Evolutionary conservation across 495 filamentous ascomycete genomes (phyloP).

Genomic region (Bacidia gigantensis): DNA sequence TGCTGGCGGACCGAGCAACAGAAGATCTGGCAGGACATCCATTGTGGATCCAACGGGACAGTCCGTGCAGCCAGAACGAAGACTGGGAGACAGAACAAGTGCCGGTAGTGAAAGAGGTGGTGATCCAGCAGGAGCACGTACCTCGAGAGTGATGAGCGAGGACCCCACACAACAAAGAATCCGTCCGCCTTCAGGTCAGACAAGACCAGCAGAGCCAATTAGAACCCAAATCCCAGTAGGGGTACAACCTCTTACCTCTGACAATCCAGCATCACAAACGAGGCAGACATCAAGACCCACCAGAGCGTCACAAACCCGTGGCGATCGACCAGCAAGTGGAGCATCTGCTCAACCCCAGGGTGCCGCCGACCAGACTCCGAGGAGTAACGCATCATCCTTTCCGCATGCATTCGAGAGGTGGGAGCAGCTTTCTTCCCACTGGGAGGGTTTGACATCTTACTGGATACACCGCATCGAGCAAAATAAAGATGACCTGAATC

Average conservation of each 20-base stretch:
- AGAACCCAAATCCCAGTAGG: slow-evolving; percentile 13
- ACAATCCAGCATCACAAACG: slow-evolving; percentile 2
- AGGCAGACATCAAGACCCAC: slow-evolving; percentile 10
- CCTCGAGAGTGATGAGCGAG: background rate
- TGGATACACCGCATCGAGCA: slow-evolving; percentile 89
- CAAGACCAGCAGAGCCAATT: background rate
- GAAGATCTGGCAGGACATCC: slow-evolving; percentile 22
- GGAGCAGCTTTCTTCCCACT: slow-evolving; percentile 92
- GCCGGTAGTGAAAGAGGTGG: slow-evolving; percentile 8
- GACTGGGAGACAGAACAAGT: slow-evolving; percentile 16
- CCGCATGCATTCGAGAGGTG: slow-evolving; percentile 96
- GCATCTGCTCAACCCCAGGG: slow-evolving; percentile 12
- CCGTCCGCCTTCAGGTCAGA: slow-evolving; percentile 1
- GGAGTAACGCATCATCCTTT: slow-evolving; percentile 44
- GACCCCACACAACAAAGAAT: background rate
- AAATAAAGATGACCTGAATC: slow-evolving; percentile 69
- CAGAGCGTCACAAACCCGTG: slow-evolving; percentile 2
- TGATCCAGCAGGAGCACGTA: background rate
- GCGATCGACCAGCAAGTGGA: background rate
- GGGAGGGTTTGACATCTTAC: slow-evolving; percentile 93
- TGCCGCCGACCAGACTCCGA: slow-evolving; percentile 26
- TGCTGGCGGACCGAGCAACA: slow-evolving; percentile 36
- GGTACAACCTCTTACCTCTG: slow-evolving; percentile 3
- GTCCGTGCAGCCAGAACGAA: slow-evolving; percentile 9
- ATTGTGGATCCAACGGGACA: slow-evolving; percentile 8